A percentile compares a stretch with the other conserved stretches of the same genome.
Conservation (phyloP, 2,329 filamentous ascomycete species). For the Colletotrichum sp. region DNA sequence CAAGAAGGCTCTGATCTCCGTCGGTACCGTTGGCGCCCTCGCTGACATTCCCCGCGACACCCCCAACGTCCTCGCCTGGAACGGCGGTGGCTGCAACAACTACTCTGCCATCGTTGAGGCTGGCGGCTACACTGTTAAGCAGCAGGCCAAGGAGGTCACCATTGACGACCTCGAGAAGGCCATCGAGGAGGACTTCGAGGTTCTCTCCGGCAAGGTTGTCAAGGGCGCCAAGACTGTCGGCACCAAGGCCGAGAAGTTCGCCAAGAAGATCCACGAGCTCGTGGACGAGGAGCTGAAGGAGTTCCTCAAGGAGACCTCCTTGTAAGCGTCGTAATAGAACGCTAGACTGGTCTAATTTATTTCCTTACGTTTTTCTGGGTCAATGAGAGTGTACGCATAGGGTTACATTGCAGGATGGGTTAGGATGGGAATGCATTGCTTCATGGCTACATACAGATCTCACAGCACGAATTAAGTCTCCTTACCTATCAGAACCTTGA, state of each 20-base stretch:
- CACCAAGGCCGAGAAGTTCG: constrained; percentile 65
- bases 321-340: constrained; percentile 30
- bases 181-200: constrained; percentile 65
- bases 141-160: constrained; percentile 46
- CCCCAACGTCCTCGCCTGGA: constrained; percentile 96
- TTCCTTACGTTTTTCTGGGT: constrained; percentile 27
- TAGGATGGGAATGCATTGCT: constrained; percentile 18
- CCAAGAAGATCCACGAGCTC: constrained; percentile 66
- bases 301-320: constrained; percentile 59
- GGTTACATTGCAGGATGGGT: constrained; percentile 16
- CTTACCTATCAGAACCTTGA: not conserved
- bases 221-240: constrained; percentile 58
- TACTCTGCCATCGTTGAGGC: constrained; percentile 80
- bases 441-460: constrained; percentile 20
- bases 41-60: constrained; percentile 85
- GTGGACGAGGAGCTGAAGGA: constrained; percentile 67
- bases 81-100: constrained; percentile 94
- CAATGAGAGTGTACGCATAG: constrained; percentile 20
- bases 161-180: constrained; percentile 67
- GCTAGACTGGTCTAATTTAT: not conserved
- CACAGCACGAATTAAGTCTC: constrained; percentile 11
- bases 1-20: constrained; percentile 84
- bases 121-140: constrained; percentile 71
- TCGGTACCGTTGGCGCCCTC: constrained; percentile 81
- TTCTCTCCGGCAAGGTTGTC: constrained; percentile 62